Conservation (phyloP, 2,329 filamentous ascomycete species). For the Penicillium sp. region DNA sequence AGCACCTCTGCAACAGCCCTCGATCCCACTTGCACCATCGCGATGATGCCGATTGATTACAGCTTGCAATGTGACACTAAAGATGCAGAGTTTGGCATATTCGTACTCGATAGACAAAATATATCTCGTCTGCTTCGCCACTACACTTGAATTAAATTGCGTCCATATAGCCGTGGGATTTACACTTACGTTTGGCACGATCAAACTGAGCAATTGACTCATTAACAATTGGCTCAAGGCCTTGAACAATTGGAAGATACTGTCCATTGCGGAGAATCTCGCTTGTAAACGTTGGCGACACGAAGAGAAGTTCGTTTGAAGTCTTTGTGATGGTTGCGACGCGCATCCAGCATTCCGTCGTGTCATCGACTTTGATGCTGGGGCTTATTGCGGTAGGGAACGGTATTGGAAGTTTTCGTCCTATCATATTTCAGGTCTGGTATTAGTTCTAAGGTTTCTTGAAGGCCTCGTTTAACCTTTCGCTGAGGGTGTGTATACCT, state of each 20-base stretch:
- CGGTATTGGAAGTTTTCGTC: not conserved
- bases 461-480: not conserved
- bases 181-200: not conserved
- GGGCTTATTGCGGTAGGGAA: not conserved
- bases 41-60: slow-evolving; percentile 62
- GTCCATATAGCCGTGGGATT: not conserved
- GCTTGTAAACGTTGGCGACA: slow-evolving; percentile 72
- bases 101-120: slow-evolving; percentile 87
- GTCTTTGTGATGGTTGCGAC: slow-evolving; percentile 81
- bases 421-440: not conserved
- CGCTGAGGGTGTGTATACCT: slow-evolving; percentile 1
- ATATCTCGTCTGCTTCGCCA: slow-evolving; percentile 54
- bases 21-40: not conserved
- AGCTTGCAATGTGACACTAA: slow-evolving; percentile 80
- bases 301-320: slow-evolving; percentile 77
- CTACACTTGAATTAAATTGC: slow-evolving; percentile 21
- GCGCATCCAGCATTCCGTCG: slow-evolving; percentile 71
- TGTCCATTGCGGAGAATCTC: slow-evolving; percentile 75
- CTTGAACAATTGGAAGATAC: slow-evolving; percentile 71
- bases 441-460: not conserved
- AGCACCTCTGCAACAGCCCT: slow-evolving; percentile 20
- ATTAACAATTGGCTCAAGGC: slow-evolving; percentile 67
- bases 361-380: slow-evolving; percentile 5
- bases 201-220: slow-evolving; percentile 77
- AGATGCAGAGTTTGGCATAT: slow-evolving; percentile 63